A percentile compares a stretch with the other conserved stretches of the same genome.
Conservation (phyloP, 139 green algal species). For the Closterium sp. region DNA sequence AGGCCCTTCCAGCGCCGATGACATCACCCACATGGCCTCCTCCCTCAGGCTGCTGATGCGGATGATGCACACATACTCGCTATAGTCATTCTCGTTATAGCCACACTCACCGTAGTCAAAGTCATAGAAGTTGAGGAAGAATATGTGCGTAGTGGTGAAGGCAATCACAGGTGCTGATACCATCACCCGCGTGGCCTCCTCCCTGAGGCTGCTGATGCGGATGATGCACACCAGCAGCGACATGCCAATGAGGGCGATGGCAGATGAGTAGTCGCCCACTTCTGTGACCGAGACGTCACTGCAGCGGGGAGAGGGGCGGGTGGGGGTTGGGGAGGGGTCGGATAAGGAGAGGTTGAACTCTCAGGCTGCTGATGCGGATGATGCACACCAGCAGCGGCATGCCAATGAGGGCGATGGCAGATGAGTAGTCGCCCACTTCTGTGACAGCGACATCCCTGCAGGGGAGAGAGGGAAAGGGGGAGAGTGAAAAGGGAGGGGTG, state of each 20-base stretch:
- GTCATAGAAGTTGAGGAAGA: conserved; percentile 73
- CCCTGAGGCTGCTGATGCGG: neutral
- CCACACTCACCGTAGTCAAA: conserved; percentile 77
- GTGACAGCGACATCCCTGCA: conserved; percentile 22
- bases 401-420: conserved; percentile 25
- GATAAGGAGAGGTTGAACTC: neutral
- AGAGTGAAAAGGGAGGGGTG: too few relatives aligned
- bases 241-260: conserved; percentile 18
- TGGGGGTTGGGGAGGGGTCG: neutral
- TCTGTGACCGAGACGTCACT: conserved; percentile 38
- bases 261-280: conserved; percentile 36
- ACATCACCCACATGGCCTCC: conserved; percentile 35
- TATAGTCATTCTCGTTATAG: too few relatives aligned
- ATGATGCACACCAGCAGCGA: conserved; percentile 32
- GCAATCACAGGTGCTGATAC: conserved; percentile 30
- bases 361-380: conserved; percentile 10
- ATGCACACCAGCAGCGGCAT: too few relatives aligned
- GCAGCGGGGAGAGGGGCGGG: neutral
- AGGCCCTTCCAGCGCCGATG: conserved; percentile 24
- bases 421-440: conserved; percentile 32
- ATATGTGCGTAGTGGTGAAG: conserved; percentile 58
- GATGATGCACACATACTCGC: too few relatives aligned
- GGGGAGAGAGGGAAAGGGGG: neutral
- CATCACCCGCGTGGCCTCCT: conserved; percentile 31
- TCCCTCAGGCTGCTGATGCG: neutral